Base-by-base conservation (phyloP, 441 rosid genomes). In the Gossypium gossypioides region DNA sequence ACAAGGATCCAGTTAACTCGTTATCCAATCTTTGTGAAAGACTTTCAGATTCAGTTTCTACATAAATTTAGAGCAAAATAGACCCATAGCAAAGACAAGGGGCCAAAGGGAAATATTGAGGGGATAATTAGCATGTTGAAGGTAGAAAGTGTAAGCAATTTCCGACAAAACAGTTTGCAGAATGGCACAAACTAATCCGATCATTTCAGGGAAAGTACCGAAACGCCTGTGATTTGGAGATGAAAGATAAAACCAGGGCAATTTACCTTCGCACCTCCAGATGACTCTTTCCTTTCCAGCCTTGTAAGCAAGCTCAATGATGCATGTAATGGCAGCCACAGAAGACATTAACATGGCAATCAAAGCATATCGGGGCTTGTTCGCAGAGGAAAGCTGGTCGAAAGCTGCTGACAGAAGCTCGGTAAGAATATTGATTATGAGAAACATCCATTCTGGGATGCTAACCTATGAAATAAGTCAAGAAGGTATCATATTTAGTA, bases 381-480 rank as follows among this genome's bases (percentile, higher is more conserved):
- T 34, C 13, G 16, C 40, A 0, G 69, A 50, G 32, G 63, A 60
- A 13, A 75, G 72, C 40, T 68, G 61, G 25, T 74, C 68, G 3
- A 74, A 68, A 21, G 56, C 62, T 22, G 60, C 54, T 4, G 77
- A 57, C n/a, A 56, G 60, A 48, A 58, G 52, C 61, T 68, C 73
- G 4, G 54, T 51, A 9, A 69, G 16, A 40, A 75, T 6, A 69
- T 68, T 75, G 52, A 52, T 24, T 3, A 15, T 32, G 15, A 52
- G 25, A 50, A 68, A 58, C 25, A 51, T 59, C 61, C 54, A 48
- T 25, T 67, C 71, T 13, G 29, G 60, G 60, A 55, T 55, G 60
- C 29, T 55, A 55, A 55, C 60, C n/a, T 21, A 55, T 55, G 10
- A 55, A 55, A 21, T 55, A 21, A 8, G 13, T 1, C 2, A 55